A percentile compares a stretch with the other conserved stretches of the same genome.
These are phyloP conservation scores for Camellia sinensis DNA, from an alignment of 148 eudicot species.

Conservation along the genomic window DNA sequence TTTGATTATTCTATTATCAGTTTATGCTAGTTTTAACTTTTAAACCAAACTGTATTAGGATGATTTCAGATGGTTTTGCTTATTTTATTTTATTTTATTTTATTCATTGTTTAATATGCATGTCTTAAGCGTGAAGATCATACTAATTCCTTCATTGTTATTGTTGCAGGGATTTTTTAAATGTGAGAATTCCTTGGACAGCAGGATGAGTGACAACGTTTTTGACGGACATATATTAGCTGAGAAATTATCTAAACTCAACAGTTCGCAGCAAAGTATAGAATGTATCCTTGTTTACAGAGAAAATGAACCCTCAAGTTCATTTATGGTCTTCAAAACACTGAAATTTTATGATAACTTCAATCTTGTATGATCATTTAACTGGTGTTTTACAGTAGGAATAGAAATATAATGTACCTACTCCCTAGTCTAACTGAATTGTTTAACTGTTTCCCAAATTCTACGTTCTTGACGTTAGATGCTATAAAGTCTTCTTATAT, in stretches of 20 bases:
- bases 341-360: not conserved
- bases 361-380: not conserved
- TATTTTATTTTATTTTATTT: not conserved
- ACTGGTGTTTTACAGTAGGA: not conserved
- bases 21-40: not conserved
- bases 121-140: not conserved
- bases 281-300: constrained; percentile 76
- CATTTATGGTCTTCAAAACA: not conserved
- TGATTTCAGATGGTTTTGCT: constrained; percentile 1
- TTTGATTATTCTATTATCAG: not conserved
- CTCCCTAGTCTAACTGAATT: not conserved
- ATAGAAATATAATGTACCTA: not conserved
- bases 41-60: not conserved
- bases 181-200: constrained; percentile 18
- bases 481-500: constrained; percentile 2
- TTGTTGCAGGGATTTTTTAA: constrained; percentile 17
- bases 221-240: constrained; percentile 63
- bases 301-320: not conserved
- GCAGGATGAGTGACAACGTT: constrained; percentile 66
- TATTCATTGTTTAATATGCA: not conserved
- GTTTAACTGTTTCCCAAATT: not conserved
- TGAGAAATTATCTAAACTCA: constrained; percentile 80
- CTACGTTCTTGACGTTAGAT: not conserved
- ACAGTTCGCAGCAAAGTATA: constrained; percentile 87
- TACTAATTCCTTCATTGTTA: not conserved